Evolutionary conservation across 257 asterid genomes (phyloP), one percentile per base, ranked within the genome.

Genomic region (Ilex asprella): DNA sequence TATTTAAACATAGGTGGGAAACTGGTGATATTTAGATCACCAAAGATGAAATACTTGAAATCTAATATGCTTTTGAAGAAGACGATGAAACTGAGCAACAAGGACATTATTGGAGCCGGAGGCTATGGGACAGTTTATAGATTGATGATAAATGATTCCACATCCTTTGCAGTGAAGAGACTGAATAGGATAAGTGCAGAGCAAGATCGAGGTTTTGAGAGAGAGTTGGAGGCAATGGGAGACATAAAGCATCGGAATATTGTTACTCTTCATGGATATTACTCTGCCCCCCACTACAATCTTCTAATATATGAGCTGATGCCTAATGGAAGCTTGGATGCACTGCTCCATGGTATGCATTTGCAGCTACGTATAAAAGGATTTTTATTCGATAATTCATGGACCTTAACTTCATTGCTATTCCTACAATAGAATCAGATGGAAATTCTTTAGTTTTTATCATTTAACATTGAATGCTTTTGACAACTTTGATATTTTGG

Each of bases 81-180:
- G 83, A 72, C 80, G 15, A 79, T 68, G 86, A 81, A 78, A 67
- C 81, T 91, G 30, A 76, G 87, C 84, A 91, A 80, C 84, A 82
- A 86, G 77, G 96, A 91, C 56, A 63, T 88, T 8, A 88, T 91
- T 27, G 96, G 96, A 68, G 78, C 90, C 10, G 98, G 98, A 35
- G 98, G 98, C 1, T 84, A 69, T 41, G 96, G 98, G 55, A 84
- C 83, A n/a, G 98, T 88, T 29, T 91, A 88, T 86, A 88, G 81
- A 64, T 76, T 91, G 60, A 57, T 63, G 16, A 67, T 88, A 12
- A 66, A 76, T 9, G 94, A 84, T 47, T 61, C 74, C 30, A 43
- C 66, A 30, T 63, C 84, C 30, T 84, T 86, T 16, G 98, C 96
- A 2, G 89, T 91, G 30, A 91, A 91, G 66, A 81, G 77, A 55